Evolutionary conservation across 768 basidiomycete species (phyloP), one percentile per base, ranked within the genome.

Genomic region (Inosperma sp.): DNA sequence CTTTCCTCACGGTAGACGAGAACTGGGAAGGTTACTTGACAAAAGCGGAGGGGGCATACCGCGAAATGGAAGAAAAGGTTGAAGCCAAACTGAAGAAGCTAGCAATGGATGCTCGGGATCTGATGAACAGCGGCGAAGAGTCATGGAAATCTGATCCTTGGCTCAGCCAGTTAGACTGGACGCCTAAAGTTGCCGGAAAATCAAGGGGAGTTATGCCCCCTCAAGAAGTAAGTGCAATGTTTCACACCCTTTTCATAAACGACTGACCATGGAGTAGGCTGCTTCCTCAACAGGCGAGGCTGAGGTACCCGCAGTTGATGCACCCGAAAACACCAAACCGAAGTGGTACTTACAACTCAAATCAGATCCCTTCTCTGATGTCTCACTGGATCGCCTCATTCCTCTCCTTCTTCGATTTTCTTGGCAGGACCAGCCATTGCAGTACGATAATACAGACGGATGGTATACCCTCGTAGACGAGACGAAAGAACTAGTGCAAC

Each of bases 151-250:
- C 76, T 3, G 87, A 92, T 65, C 82, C 82, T 6, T 96, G 93
- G 92, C 67, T 94, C 12, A 78, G 74, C 42, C 96, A 99, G 65
- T 73, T 98, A 51, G 94, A 99, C 64, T 98, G 96, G 96, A 84
- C 89, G 1, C 90, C 90, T 1, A 97, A 98, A 66, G 73, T 77
- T 5, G 83, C 81, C 0, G 77, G 80, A 30, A 82, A 82, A 64
- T 82, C 84, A 7, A 73, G 88, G 61, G 87, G 87, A 0, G 62
- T 88, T 7, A 49, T 66, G n/a, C 45, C 45, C 25, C 49, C 50
- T 6, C 55, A 55, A 22, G 59, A 59, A 54, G 59, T 63, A 26
- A 26, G 59, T 14, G 44, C 2, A 7, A n/a, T n/a, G n/a, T n/a
- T n/a, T n/a, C n/a, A n/a, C n/a, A n/a, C n/a, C n/a, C n/a, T n/a